Percentiles rank a stretch among this genome's conserved stretches.
phyloP scores from a whole-genome alignment of 2,329 filamentous ascomycete genomes.

The Penicillium sp. region DNA sequence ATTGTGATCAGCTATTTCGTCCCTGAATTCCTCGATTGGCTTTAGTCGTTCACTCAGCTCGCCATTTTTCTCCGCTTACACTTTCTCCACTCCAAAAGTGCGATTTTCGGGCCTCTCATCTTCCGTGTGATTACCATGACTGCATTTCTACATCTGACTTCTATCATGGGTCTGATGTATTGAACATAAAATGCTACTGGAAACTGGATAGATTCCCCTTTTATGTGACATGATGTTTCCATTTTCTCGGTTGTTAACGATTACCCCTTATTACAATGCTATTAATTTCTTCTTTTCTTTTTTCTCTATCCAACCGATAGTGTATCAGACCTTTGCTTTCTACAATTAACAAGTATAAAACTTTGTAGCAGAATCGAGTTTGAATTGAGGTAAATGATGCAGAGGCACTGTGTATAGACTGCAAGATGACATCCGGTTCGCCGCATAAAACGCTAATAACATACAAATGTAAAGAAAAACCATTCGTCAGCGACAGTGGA shows the following conservation, averaged over 20 bases:
- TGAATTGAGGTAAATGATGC: not conserved
- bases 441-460: constrained; percentile 1
- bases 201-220: constrained; percentile 12
- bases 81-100: constrained; percentile 9
- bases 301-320: not conserved
- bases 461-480: not conserved
- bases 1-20: constrained; percentile 96
- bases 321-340: not conserved
- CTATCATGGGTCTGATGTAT: not conserved
- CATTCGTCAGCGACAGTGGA: constrained; percentile 6
- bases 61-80: not conserved
- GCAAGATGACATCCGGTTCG: constrained; percentile 13
- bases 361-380: not conserved
- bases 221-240: constrained; percentile 5
- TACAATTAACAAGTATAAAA: not conserved
- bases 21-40: constrained; percentile 70
- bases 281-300: not conserved
- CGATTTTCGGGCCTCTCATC: not conserved
- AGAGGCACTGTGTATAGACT: constrained; percentile 12
- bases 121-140: not conserved
- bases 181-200: not conserved
- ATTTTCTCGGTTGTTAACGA: not conserved
- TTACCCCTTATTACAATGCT: constrained; percentile 5
- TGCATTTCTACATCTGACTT: not conserved
- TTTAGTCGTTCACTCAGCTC: constrained; percentile 32